Percentiles rank a stretch among this genome's conserved stretches.
Evolutionary conservation across 768 basidiomycete species (phyloP).

Genomic region (Hebeloma cylindrosporum): DNA sequence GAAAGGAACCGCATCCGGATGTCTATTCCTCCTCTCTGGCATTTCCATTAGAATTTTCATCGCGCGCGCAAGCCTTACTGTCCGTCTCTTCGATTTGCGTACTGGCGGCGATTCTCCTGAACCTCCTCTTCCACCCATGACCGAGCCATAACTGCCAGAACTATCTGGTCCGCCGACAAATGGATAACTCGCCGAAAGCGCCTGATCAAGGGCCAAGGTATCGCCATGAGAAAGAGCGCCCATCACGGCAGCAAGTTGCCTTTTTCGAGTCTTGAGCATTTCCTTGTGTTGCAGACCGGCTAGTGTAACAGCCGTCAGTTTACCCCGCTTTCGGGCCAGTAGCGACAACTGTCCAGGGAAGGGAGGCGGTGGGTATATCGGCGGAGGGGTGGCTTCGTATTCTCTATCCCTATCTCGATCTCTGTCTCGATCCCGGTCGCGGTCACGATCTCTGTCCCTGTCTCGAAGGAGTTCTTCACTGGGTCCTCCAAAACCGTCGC

Average conservation of each 20-base stretch:
- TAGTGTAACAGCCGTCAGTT: conserved; percentile 57
- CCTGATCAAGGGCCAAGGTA: conserved; percentile 75
- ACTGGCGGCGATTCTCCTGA: conserved; percentile 33
- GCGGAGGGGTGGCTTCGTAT: conserved; percentile 6
- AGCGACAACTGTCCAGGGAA: conserved; percentile 26
- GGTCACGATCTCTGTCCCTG: conserved; percentile 16
- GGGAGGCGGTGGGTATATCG: conserved; percentile 22
- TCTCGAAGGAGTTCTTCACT: conserved; percentile 17
- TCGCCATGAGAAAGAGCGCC: conserved; percentile 67
- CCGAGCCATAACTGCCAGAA: conserved; percentile 6
- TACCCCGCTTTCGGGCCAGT: conserved; percentile 34
- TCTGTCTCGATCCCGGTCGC: conserved; percentile 16
- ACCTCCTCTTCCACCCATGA: conserved; percentile 5
- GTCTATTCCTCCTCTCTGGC: conserved; percentile 30
- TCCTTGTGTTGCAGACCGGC: conserved; percentile 79
- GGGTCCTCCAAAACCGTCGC: conserved; percentile 3
- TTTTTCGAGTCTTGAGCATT: conserved; percentile 62
- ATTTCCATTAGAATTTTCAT: conserved; percentile 42
- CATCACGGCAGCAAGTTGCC: conserved; percentile 69
- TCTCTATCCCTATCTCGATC: conserved; percentile 18
- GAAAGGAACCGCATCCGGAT: conserved; percentile 48
- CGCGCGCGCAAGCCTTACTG: conserved; percentile 45
- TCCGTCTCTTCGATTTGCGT: conserved; percentile 55
- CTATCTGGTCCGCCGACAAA: conserved; percentile 16
- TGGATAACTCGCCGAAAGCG: conserved; percentile 53